Percentiles rank a stretch among this genome's conserved stretches.
phyloP scores from a whole-genome alignment of 2,329 filamentous ascomycete genomes.

The Trichophyton rubrum region DNA sequence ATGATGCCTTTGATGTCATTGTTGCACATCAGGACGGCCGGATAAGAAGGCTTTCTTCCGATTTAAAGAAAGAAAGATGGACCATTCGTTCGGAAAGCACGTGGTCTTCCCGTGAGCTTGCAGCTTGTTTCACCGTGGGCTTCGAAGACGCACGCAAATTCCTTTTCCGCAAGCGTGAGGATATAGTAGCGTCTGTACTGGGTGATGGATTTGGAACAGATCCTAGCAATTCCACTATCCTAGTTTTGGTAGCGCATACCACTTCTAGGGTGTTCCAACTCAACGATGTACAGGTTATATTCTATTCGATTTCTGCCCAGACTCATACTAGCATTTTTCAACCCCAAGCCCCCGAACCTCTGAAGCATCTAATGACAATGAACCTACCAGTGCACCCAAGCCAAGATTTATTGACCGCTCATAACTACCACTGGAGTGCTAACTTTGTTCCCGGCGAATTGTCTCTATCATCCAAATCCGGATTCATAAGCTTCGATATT shows the following conservation, averaged over 20 bases:
- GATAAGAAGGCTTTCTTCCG: constrained; percentile 29
- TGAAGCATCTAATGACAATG: constrained; percentile 28
- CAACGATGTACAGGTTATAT: constrained; percentile 27
- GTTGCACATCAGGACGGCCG: constrained; percentile 34
- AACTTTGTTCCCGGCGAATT: constrained; percentile 29
- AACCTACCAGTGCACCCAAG: constrained; percentile 24
- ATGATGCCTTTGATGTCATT: constrained; percentile 29
- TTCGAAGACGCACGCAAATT: constrained; percentile 31
- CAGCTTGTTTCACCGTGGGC: constrained; percentile 28
- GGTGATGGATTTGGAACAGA: constrained; percentile 21
- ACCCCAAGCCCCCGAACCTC: constrained; percentile 22
- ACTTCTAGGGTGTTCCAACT: constrained; percentile 19
- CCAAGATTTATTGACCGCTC: constrained; percentile 17
- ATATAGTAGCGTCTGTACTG: constrained; percentile 26
- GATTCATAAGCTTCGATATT: constrained; percentile 32
- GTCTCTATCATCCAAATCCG: constrained; percentile 28
- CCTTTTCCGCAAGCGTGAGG: constrained; percentile 30
- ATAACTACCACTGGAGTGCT: constrained; percentile 27
- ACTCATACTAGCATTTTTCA: constrained; percentile 14
- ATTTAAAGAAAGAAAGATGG: constrained; percentile 31
- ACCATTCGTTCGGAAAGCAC: constrained; percentile 23
- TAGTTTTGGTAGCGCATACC: constrained; percentile 31
- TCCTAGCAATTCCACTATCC: constrained; percentile 24
- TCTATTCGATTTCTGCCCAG: constrained; percentile 28
- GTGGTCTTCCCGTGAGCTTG: constrained; percentile 20